phyloP scores from a whole-genome alignment of 2,329 filamentous ascomycete species.

The Ophiostoma sp. region DNA sequence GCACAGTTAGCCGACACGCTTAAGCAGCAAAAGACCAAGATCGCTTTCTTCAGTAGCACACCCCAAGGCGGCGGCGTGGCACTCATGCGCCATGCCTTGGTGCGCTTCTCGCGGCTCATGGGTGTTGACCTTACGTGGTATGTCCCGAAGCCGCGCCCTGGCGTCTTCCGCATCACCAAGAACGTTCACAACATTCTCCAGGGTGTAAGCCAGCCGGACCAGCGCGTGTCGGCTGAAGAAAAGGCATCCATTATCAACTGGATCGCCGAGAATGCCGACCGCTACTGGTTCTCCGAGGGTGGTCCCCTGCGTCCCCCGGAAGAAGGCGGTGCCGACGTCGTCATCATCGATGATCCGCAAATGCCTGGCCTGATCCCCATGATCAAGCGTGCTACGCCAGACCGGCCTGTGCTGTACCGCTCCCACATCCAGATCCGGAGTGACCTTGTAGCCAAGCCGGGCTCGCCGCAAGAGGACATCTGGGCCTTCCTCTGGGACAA shows the following conservation, averaged over 20 bases:
- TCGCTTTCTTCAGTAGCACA: slow-evolving; percentile 75
- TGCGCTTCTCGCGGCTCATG: slow-evolving; percentile 62
- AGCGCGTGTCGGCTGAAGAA: slow-evolving; percentile 59
- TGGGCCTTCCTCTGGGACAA: slow-evolving; percentile 72
- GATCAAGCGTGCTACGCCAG: slow-evolving; percentile 63
- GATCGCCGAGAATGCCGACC: slow-evolving; percentile 66
- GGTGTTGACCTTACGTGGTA: slow-evolving; percentile 70
- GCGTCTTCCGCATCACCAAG: slow-evolving; percentile 78
- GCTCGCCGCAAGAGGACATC: slow-evolving; percentile 63
- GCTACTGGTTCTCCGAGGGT: slow-evolving; percentile 65
- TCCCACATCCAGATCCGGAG: slow-evolving; percentile 78
- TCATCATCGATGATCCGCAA: slow-evolving; percentile 77
- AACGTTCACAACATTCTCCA: slow-evolving; percentile 86
- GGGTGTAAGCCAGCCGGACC: slow-evolving; percentile 61
- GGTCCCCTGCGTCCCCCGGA: slow-evolving; percentile 60
- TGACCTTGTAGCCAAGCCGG: slow-evolving; percentile 59
- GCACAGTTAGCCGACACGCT: slow-evolving; percentile 58
- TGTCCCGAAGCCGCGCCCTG: slow-evolving; percentile 73
- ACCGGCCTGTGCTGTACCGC: slow-evolving; percentile 72
- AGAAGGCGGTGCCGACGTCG: slow-evolving; percentile 68
- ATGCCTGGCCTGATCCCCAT: slow-evolving; percentile 75
- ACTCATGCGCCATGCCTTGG: slow-evolving; percentile 72
- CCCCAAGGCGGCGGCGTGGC: slow-evolving; percentile 79
- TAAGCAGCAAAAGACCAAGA: slow-evolving; percentile 57
- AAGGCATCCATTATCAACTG: slow-evolving; percentile 61